Conservation (phyloP, 805 yeast species). For the Kodamaea sagamina region DNA sequence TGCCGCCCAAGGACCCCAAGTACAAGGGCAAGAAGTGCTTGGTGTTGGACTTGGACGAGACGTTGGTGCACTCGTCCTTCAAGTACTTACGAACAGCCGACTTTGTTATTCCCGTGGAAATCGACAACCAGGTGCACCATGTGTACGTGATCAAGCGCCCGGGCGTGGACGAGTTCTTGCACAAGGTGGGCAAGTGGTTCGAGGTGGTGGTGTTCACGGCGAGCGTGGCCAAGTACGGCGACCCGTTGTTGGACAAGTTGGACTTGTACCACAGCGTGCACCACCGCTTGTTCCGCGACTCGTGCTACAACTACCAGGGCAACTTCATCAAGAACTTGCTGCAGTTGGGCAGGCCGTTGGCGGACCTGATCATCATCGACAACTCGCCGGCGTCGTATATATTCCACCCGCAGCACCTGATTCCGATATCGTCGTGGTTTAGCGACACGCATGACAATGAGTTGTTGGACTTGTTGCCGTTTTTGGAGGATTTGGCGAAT, state of each 20-base stretch:
- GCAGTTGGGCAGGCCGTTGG: constrained; percentile 89
- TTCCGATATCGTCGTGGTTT: constrained; percentile 97
- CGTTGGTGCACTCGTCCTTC: constrained; percentile 93
- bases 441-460: constrained; percentile 98
- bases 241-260: constrained; percentile 86
- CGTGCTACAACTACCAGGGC: constrained; percentile 92
- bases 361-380: constrained; percentile 86
- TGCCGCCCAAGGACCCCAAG: constrained; percentile 53
- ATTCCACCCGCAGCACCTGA: constrained; percentile 96
- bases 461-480: constrained; percentile 85
- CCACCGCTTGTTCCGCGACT: constrained; percentile 91
- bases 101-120: constrained; percentile 96
- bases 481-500: constrained; percentile 79
- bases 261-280: constrained; percentile 77
- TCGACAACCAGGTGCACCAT: constrained; percentile 87
- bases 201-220: constrained; percentile 98
- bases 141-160: constrained; percentile 97
- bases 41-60: constrained; percentile 91
- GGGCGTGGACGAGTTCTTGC: constrained; percentile 92
- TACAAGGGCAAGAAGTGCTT: constrained; percentile 76
- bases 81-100: constrained; percentile 91
- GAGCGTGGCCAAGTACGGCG: constrained; percentile 92
- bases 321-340: constrained; percentile 92
- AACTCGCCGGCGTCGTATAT: constrained; percentile 98
- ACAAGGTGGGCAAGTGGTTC: constrained; percentile 76